Conservation (phyloP, 169 alveolate species). For the Babesia caballi region DNA sequence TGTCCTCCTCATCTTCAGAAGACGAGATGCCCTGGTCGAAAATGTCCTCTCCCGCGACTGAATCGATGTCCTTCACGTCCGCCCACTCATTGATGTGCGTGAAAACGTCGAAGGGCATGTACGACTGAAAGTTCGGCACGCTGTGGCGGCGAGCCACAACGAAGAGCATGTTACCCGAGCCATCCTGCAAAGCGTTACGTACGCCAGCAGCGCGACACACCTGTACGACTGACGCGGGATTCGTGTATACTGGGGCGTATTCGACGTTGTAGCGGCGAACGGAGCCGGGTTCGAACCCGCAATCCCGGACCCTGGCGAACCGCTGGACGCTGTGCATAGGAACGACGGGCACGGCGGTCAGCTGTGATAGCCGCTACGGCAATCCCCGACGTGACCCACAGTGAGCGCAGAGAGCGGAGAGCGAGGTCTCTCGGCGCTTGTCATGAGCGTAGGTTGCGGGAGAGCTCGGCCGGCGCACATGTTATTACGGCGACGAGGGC, state of each 20-base stretch:
- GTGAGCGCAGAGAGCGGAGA: too few species aligned
- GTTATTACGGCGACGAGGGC: too few species aligned
- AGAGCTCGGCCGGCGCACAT: too few species aligned
- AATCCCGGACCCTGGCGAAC: conserved; percentile 17
- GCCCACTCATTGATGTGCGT: conserved; percentile 9
- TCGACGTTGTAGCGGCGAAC: conserved; percentile 60
- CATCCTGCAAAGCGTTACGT: conserved; percentile 16
- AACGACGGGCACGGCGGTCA: too few species aligned
- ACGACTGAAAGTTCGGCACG: conserved; percentile 24
- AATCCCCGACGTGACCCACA: too few species aligned
- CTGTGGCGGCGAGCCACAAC: conserved; percentile 56
- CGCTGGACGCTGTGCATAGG: conserved; percentile 16
- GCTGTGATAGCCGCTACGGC: too few species aligned
- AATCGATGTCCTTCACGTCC: background rate
- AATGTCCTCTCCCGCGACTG: conserved; percentile 24
- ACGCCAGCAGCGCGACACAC: background rate
- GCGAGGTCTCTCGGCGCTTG: too few species aligned
- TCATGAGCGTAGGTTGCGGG: too few species aligned
- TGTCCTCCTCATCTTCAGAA: conserved; percentile 36
- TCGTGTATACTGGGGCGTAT: background rate
- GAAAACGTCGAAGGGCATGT: conserved; percentile 23
- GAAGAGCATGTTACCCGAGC: conserved; percentile 21
- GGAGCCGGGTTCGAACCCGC: conserved; percentile 17
- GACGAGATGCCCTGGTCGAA: conserved; percentile 55
- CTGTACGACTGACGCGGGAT: conserved; percentile 11